phyloP scores from a whole-genome alignment of 192 early-diverging fungal genomes.

The Spizellomyces punctatus region DNA sequence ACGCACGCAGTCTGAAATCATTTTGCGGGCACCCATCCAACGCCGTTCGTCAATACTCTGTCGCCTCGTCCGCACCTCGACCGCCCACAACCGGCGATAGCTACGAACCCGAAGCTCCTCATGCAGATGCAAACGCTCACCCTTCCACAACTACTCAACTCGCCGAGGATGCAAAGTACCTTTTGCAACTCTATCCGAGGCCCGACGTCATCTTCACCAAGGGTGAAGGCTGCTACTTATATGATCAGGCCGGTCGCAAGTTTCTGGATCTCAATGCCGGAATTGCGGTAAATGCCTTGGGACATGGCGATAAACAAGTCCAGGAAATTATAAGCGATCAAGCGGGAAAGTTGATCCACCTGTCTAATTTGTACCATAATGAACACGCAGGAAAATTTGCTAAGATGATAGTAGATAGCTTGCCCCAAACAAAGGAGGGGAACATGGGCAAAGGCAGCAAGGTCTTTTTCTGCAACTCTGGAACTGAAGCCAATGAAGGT shows the following conservation, averaged over 20 bases:
- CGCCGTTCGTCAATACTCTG: too few relatives aligned
- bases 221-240: constrained; percentile 81
- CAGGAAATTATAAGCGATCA: constrained; percentile 77
- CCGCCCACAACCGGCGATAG: neutral
- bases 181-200: constrained; percentile 51
- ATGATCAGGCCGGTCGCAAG: constrained; percentile 71
- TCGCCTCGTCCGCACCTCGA: too few relatives aligned
- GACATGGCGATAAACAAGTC: constrained; percentile 82
- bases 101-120: constrained; percentile 4
- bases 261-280: constrained; percentile 94
- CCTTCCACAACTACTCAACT: constrained; percentile 33
- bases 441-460: constrained; percentile 52
- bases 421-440: constrained; percentile 5
- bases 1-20: too few relatives aligned
- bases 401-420: constrained; percentile 62
- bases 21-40: too few relatives aligned
- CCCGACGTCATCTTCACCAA: constrained; percentile 63
- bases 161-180: constrained; percentile 20
- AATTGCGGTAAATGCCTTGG: constrained; percentile 93
- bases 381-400: constrained; percentile 83
- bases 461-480: constrained; percentile 95
- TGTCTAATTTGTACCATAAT: constrained; percentile 92
- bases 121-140: constrained; percentile 23
- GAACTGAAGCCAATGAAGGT: constrained; percentile 98
- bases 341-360: constrained; percentile 79